Evolutionary conservation across 2,329 filamentous ascomycete genomes (phyloP), one percentile per base, ranked within the genome.

Genomic region (Fusarium subtropicale): DNA sequence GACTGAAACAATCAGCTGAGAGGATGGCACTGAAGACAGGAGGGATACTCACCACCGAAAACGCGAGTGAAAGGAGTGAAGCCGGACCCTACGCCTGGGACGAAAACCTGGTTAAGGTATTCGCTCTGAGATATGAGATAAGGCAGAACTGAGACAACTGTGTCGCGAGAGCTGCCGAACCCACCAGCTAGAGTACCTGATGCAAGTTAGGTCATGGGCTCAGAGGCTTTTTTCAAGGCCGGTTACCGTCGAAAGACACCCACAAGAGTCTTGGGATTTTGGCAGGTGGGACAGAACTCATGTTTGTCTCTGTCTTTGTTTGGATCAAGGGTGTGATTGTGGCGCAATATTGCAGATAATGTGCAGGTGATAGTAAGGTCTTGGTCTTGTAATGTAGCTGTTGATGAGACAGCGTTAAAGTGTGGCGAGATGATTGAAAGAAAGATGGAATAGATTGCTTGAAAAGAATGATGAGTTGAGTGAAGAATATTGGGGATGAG

Each of bases 1-100:
- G n/a, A 26, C 50, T 52, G 36, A 2, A 31, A 22, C 3, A 3
- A 16, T 42, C 20, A 39, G 38, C 38, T 22, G n/a, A 22, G n/a
- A 22, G 20, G 0, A 39, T 1, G n/a, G 13, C 6, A 22, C 13
- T 30, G 28, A 13, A 3, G 10, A 22, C 13, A 7, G 2, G 2
- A 12, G 38, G 20, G 7, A 20, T 20, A 39, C 6, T 22, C 7
- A 39, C 38, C 38, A 4, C 38, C 38, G 13, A 20, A 39, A 2
- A 39, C 12, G 5, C 38, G 38, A 22, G 12, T 12, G 12, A 39
- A 20, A 15, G 20, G 38, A n/a, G n/a, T 22, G 20, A 39, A 20
- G 20, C 20, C 20, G 12, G 38, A 20, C 3, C 38, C 38, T 13
- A 20, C n/a, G 3, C 38, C 38, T 11, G n/a, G n/a, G n/a, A 39